Conservation (phyloP, 2,329 filamentous ascomycete species). For the Aspergillus felis region DNA sequence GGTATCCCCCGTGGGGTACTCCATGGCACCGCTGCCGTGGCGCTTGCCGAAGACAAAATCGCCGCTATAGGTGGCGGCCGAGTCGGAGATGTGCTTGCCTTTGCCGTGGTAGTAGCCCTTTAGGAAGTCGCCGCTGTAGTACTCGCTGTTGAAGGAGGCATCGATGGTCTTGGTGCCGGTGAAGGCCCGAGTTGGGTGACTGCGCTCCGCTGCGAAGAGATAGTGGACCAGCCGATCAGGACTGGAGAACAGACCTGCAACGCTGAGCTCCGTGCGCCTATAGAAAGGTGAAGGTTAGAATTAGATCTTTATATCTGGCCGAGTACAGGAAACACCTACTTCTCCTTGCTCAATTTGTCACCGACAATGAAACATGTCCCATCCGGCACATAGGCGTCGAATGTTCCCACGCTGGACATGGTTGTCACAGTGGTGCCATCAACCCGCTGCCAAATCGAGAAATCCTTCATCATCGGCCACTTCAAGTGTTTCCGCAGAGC, state of each 20-base stretch:
- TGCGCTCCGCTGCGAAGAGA: conserved; percentile 42
- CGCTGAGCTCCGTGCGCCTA: conserved; percentile 32
- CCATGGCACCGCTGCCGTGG: conserved; percentile 55
- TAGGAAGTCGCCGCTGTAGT: conserved; percentile 52
- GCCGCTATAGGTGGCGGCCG: conserved; percentile 55
- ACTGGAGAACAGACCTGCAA: conserved; percentile 33
- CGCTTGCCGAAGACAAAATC: conserved; percentile 51
- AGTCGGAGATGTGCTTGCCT: conserved; percentile 51
- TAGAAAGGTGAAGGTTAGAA: background rate
- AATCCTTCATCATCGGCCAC: conserved; percentile 36
- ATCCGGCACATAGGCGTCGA: conserved; percentile 33
- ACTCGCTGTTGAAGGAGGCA: conserved; percentile 52
- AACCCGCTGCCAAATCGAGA: conserved; percentile 43
- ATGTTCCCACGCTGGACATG: conserved; percentile 32
- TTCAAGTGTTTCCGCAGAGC: conserved; percentile 38
- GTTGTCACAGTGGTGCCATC: conserved; percentile 33
- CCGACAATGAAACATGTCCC: conserved; percentile 42
- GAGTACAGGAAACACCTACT: conserved; percentile 23
- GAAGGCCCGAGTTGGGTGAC: conserved; percentile 43
- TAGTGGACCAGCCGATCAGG: conserved; percentile 41
- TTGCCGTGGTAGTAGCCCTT: conserved; percentile 52
- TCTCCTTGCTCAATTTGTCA: conserved; percentile 36
- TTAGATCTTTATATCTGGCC: conserved; percentile 1
- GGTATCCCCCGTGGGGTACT: conserved; percentile 51
- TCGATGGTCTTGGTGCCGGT: conserved; percentile 49